A percentile compares a stretch with the other conserved stretches of the same genome.
Evolutionary conservation across 1,284 basidiomycete species (phyloP).

Genomic region (Ganoderma leucocontextum): DNA sequence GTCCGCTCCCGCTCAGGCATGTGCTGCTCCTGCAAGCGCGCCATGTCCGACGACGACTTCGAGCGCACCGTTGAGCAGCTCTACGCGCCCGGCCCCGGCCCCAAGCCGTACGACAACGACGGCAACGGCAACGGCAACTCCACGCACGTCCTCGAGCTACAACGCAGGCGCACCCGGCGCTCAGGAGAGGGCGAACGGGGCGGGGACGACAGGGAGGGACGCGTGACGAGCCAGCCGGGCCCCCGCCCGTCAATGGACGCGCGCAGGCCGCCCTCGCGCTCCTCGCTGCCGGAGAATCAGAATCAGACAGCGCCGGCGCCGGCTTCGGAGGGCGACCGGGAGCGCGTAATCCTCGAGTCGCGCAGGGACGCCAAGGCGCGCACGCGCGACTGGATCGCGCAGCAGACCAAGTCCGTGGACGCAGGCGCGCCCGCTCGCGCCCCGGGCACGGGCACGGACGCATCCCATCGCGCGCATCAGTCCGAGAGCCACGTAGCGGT

Average conservation of each 20-base stretch:
- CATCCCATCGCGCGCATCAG: slow-evolving; percentile 12
- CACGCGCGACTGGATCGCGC: slow-evolving; percentile 32
- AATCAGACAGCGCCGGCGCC: background rate
- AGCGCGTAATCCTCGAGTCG: slow-evolving; percentile 23
- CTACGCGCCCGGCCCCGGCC: slow-evolving; percentile 22
- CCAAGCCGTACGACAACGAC: slow-evolving; percentile 10
- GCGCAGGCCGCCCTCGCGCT: slow-evolving; percentile 11
- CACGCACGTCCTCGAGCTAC: slow-evolving; percentile 30
- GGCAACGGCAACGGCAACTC: slow-evolving; percentile 3
- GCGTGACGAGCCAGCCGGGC: slow-evolving; percentile 25
- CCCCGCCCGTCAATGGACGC: slow-evolving; percentile 29
- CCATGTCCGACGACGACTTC: slow-evolving; percentile 30
- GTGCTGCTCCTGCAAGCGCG: slow-evolving; percentile 29
- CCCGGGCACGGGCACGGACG: background rate
- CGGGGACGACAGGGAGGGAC: background rate
- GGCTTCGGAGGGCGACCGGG: slow-evolving; percentile 13
- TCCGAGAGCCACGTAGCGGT: slow-evolving; percentile 22
- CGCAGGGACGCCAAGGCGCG: slow-evolving; percentile 25
- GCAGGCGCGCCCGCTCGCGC: background rate
- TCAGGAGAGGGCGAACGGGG: background rate
- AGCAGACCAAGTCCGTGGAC: slow-evolving; percentile 18
- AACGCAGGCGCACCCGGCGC: background rate
- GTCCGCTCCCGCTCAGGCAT: slow-evolving; percentile 11
- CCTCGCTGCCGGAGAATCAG: slow-evolving; percentile 1
- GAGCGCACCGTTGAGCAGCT: slow-evolving; percentile 33